phyloP scores from a whole-genome alignment of 202 grass and related monocot species.

The Zizania palustris region DNA sequence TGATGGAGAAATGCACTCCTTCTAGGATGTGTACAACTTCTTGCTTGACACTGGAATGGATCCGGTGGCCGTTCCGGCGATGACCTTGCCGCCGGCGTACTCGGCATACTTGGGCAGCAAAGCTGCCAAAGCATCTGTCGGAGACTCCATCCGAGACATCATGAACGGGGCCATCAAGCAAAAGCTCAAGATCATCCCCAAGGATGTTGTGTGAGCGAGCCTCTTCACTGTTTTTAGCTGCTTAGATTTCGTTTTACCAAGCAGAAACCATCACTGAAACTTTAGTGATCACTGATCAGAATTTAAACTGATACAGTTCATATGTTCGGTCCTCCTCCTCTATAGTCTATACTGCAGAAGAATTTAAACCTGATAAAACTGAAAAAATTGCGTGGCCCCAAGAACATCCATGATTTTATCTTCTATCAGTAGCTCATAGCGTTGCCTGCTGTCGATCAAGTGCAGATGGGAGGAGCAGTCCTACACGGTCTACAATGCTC shows the following conservation, averaged over 20 bases:
- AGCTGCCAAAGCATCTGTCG: background rate
- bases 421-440: background rate
- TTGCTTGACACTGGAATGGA: background rate
- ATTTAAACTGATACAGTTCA: background rate
- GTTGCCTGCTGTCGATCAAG: background rate
- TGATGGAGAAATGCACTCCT: background rate
- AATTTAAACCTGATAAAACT: background rate
- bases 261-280: background rate
- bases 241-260: background rate
- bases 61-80: background rate
- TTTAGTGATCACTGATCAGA: background rate
- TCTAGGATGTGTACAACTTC: background rate
- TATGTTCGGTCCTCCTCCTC: too few species aligned
- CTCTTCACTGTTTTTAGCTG: background rate
- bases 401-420: too few species aligned
- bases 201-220: background rate
- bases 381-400: too few species aligned
- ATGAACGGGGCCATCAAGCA: background rate
- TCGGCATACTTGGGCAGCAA: background rate
- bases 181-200: background rate
- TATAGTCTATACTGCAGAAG: too few species aligned
- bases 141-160: background rate
- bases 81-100: background rate
- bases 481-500: background rate
- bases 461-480: conserved; percentile 1